phyloP scores from a whole-genome alignment of 73 alveolate genomes.

The Stentor coeruleus region DNA sequence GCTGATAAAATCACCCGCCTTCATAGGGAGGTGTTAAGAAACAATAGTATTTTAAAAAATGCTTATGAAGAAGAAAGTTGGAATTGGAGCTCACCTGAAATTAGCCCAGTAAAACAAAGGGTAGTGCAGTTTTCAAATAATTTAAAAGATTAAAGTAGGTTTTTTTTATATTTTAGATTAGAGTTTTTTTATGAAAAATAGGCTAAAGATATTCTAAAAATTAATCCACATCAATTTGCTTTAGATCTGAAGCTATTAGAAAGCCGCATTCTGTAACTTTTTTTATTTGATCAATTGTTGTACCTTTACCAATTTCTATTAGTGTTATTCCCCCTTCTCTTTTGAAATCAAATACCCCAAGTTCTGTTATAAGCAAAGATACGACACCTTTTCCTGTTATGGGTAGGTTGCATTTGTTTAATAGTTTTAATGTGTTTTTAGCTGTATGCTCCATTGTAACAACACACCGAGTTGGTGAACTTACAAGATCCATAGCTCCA shows the following conservation, averaged over 20 bases:
- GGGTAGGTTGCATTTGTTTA: slow-evolving; percentile 64
- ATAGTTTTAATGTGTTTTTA: slow-evolving; percentile 58
- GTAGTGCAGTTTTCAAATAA: background rate
- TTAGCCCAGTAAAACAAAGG: background rate
- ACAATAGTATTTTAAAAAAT: background rate
- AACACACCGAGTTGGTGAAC: slow-evolving; percentile 58
- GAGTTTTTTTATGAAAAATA: too few species aligned
- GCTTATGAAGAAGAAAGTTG: background rate
- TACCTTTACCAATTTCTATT: slow-evolving; percentile 38
- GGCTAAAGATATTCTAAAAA: background rate
- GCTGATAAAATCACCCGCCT: background rate
- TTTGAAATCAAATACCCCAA: slow-evolving; percentile 41
- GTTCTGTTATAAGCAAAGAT: slow-evolving; percentile 63
- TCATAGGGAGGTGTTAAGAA: background rate
- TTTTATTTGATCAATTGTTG: slow-evolving; percentile 35
- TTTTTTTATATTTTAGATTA: too few species aligned
- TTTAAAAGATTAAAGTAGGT: too few species aligned
- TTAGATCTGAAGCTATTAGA: slow-evolving; percentile 34
- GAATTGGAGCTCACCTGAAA: background rate
- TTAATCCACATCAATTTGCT: background rate
- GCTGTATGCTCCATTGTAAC: slow-evolving; percentile 80
- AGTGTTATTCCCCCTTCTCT: slow-evolving; percentile 32
- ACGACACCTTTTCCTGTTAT: slow-evolving; percentile 71
- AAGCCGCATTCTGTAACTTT: slow-evolving; percentile 39
- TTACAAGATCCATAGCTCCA: slow-evolving; percentile 87